A percentile compares a stretch with the other conserved stretches of the same genome.
Evolutionary conservation across 2,329 filamentous ascomycete genomes (phyloP).

Genomic region (Botrytis fabae): DNA sequence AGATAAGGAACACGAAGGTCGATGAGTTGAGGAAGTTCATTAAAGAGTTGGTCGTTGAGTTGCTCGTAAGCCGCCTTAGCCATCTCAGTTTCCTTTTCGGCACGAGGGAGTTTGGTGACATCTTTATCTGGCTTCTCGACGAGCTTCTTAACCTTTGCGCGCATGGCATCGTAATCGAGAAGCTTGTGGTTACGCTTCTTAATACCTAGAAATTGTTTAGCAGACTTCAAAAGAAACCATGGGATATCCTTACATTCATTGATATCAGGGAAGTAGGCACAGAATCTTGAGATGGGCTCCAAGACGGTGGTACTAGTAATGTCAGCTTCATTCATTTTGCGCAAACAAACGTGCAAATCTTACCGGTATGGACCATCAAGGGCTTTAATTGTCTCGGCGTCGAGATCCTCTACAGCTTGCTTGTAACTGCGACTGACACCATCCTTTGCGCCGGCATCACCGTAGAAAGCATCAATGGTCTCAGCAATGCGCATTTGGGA

Average conservation of each 20-base stretch:
- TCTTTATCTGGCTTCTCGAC: slow-evolving; percentile 99
- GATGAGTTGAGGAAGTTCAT: slow-evolving; percentile 91
- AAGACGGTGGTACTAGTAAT: slow-evolving; percentile 76
- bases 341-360: slow-evolving; percentile 19
- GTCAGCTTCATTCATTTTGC: slow-evolving; percentile 27
- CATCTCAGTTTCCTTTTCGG: slow-evolving; percentile 95
- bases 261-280: slow-evolving; percentile 97
- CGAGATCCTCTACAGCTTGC: slow-evolving; percentile 95
- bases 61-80: slow-evolving; percentile 92
- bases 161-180: slow-evolving; percentile 94
- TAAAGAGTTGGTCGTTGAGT: slow-evolving; percentile 92
- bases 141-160: slow-evolving; percentile 93
- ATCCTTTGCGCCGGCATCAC: slow-evolving; percentile 90
- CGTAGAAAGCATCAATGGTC: slow-evolving; percentile 99
- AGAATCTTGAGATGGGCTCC: slow-evolving; percentile 93
- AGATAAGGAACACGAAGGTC: slow-evolving; percentile 96
- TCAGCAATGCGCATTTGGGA: slow-evolving; percentile 99
- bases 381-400: slow-evolving; percentile 97
- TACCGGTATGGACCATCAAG: slow-evolving; percentile 92
- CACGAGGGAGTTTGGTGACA: slow-evolving; percentile 89
- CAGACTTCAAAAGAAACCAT: not conserved
- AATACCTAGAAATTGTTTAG: slow-evolving; percentile 61
- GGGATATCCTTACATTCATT: slow-evolving; percentile 72
- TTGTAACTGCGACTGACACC: slow-evolving; percentile 97
- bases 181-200: slow-evolving; percentile 99